phyloP scores from a whole-genome alignment of 306 rosid species.

The barrel medic (Medicago truncatula) region MtrunA17r5.0-ANR NC_053047.1:2732001-2732500 shows the following conservation, averaged over 20 bases:
- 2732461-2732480: conserved; percentile 54
- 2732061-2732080: too few relatives aligned
- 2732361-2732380: neutral
- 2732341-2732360: too few relatives aligned
- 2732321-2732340: conserved; percentile 36
- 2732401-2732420: conserved; percentile 70
- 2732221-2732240: neutral
- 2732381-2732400: neutral
- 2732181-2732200: accelerated
- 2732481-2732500: too few relatives aligned
- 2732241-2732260: conserved; percentile 52
- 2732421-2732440: conserved; percentile 88
- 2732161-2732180: conserved; percentile 69
- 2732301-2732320: conserved; percentile 60
- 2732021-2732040: accelerated
- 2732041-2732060: neutral
- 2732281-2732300: conserved; percentile 78
- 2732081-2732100: conserved; percentile 45
- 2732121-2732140: conserved; percentile 81
- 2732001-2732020: accelerated
- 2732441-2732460: conserved; percentile 48
- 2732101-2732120: conserved; percentile 81
- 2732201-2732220: accelerated
- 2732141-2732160: conserved; percentile 83
- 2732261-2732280: conserved; percentile 73